Conservation (phyloP, 164 flowering plant genomes). For the Liriodendron chinense region DNA sequence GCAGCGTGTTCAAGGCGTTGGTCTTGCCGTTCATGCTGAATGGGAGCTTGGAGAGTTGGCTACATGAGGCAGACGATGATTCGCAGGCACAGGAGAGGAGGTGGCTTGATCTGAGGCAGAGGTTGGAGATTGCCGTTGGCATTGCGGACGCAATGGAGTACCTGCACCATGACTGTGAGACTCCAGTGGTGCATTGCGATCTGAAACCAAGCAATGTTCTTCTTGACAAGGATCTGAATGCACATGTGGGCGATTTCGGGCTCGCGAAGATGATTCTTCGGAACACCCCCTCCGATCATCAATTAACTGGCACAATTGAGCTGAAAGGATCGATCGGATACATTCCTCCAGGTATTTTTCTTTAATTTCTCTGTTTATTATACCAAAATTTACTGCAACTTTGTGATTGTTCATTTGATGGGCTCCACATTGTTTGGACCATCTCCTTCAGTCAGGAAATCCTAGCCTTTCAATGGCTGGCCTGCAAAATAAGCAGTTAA, state of each 20-base stretch:
- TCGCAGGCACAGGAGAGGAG: not conserved
- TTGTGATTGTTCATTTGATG: not conserved
- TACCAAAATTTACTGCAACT: not conserved
- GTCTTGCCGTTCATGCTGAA: slow-evolving; percentile 22
- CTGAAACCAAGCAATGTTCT: slow-evolving; percentile 26
- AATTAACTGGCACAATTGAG: not conserved
- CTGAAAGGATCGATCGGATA: slow-evolving; percentile 13
- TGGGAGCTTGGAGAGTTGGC: slow-evolving; percentile 22
- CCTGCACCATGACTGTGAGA: slow-evolving; percentile 13
- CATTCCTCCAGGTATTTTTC: slow-evolving; percentile 11
- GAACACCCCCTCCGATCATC: not conserved
- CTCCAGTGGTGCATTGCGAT: slow-evolving; percentile 10
- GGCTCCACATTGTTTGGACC: too few species aligned
- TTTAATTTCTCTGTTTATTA: too few species aligned
- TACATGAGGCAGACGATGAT: not conserved
- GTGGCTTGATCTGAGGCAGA: not conserved
- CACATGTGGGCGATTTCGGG: slow-evolving; percentile 13
- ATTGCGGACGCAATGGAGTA: slow-evolving; percentile 7
- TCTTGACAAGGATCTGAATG: slow-evolving; percentile 11
- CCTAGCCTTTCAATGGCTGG: too few species aligned
- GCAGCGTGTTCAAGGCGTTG: slow-evolving; percentile 18
- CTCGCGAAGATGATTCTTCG: not conserved
- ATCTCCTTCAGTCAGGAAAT: too few species aligned
- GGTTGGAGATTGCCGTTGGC: slow-evolving; percentile 5
- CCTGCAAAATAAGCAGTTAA: too few species aligned